Conservation (phyloP, 2,329 filamentous ascomycete species). For the Alternaria novae-zelandiae region DNA sequence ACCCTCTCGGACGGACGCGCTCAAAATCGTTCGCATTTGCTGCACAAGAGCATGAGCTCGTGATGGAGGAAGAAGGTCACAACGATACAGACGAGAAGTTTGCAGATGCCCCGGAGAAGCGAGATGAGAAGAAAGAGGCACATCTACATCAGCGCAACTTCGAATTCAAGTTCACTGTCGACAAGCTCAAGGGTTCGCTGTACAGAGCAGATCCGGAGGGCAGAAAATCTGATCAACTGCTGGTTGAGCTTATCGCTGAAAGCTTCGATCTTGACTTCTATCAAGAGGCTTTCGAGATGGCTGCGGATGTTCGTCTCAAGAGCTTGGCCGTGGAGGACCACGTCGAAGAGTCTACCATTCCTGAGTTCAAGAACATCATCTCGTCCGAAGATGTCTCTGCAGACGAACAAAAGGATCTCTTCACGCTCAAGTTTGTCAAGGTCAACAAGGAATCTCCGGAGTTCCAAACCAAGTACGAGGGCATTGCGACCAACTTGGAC, state of each 20-base stretch:
- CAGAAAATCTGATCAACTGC: constrained; percentile 75
- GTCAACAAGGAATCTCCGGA: constrained; percentile 92
- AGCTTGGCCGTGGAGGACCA: constrained; percentile 93
- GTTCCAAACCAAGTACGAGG: constrained; percentile 89
- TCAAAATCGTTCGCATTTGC: constrained; percentile 78
- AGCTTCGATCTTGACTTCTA: constrained; percentile 88
- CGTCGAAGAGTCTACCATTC: constrained; percentile 81
- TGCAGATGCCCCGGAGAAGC: constrained; percentile 71
- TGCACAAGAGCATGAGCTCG: constrained; percentile 74
- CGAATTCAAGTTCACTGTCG: constrained; percentile 95
- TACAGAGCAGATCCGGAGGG: constrained; percentile 85
- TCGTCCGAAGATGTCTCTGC: constrained; percentile 79
- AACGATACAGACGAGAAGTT: constrained; percentile 69
- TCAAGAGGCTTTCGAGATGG: constrained; percentile 89
- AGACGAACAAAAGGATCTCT: constrained; percentile 78
- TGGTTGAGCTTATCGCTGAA: constrained; percentile 91
- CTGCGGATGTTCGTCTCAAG: constrained; percentile 85
- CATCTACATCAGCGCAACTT: constrained; percentile 89
- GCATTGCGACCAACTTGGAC: constrained; percentile 91
- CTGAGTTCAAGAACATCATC: constrained; percentile 97
- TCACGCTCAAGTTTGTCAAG: constrained; percentile 86
- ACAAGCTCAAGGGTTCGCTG: constrained; percentile 89
- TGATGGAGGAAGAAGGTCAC: constrained; percentile 75
- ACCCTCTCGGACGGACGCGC: constrained; percentile 58
- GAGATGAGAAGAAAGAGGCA: constrained; percentile 41